These are phyloP conservation scores for Vaccinium vitisidaea DNA, from an alignment of 148 eudicot species.

Conservation along the genomic window DNA sequence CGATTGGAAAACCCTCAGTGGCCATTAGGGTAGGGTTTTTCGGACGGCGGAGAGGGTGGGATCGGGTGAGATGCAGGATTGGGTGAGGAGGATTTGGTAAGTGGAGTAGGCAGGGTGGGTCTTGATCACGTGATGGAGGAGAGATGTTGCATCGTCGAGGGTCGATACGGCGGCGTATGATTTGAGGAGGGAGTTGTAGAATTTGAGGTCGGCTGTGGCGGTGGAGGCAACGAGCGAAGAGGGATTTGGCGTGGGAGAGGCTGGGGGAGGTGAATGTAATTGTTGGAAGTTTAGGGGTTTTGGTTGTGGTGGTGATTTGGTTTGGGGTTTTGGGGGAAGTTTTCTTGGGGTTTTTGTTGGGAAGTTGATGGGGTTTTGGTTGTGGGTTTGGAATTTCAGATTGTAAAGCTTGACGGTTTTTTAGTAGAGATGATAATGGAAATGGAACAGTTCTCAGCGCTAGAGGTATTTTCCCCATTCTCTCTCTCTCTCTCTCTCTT, in stretches of 20 bases:
- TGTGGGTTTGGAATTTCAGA: conserved; percentile 14
- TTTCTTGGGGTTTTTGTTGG: conserved; percentile 7
- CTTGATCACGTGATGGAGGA: conserved; percentile 54
- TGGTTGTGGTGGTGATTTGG: background rate
- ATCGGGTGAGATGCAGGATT: conserved; percentile 35
- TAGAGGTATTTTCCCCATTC: conserved; percentile 54
- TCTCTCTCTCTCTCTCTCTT: background rate
- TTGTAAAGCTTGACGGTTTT: conserved; percentile 12
- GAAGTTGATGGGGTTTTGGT: conserved; percentile 10
- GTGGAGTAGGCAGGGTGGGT: conserved; percentile 51
- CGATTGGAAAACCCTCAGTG: conserved; percentile 46
- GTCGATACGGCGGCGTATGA: conserved; percentile 52
- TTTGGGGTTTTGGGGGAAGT: conserved; percentile 21
- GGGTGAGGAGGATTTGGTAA: conserved; percentile 51
- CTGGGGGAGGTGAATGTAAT: conserved; percentile 35
- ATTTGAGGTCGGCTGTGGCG: conserved; percentile 24
- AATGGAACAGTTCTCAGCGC: conserved; percentile 28
- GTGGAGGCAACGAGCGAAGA: conserved; percentile 35
- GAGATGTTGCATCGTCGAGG: conserved; percentile 43
- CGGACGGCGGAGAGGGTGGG: conserved; percentile 29
- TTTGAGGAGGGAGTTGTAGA: conserved; percentile 53
- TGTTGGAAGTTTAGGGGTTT: conserved; percentile 23
- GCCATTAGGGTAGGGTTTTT: conserved; percentile 48
- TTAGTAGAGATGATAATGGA: conserved; percentile 27
- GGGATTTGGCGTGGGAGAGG: conserved; percentile 60